Percentiles rank a stretch among this genome's conserved stretches.
phyloP scores from a whole-genome alignment of 2,329 filamentous ascomycete genomes.

The Fusarium gaditjirri region DNA sequence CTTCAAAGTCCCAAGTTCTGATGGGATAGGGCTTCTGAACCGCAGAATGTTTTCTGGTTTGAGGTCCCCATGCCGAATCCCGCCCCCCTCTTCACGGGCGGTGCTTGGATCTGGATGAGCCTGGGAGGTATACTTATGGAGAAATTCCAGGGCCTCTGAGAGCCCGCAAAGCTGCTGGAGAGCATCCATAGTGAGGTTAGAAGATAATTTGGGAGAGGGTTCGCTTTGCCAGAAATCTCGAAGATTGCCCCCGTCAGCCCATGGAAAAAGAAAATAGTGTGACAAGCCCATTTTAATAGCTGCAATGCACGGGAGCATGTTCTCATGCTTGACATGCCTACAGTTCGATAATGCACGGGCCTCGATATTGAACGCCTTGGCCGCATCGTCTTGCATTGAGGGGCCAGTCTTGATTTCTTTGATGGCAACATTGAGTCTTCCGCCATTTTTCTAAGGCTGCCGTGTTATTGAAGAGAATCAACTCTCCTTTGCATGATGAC shows the following conservation, averaged over 20 bases:
- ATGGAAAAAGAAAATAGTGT: slow-evolving; percentile 20
- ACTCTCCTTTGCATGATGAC: not conserved
- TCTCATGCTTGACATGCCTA: not conserved
- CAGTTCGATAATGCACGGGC: not conserved
- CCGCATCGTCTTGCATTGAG: not conserved
- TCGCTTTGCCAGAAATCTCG: slow-evolving; percentile 11
- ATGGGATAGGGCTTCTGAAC: not conserved
- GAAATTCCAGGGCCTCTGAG: not conserved
- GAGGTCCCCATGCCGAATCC: slow-evolving; percentile 3
- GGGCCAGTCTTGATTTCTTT: slow-evolving; percentile 4
- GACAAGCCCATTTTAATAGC: slow-evolving; percentile 4
- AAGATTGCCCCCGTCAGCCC: slow-evolving; percentile 14
- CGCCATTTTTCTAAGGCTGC: not conserved
- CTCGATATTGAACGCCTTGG: slow-evolving; percentile 3
- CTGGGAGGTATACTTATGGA: not conserved
- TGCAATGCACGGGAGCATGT: slow-evolving; percentile 7
- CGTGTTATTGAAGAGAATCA: not conserved
- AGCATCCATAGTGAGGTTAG: not conserved
- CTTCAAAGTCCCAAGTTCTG: not conserved
- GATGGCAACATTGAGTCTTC: not conserved
- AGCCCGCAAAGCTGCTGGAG: not conserved
- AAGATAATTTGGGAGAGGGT: not conserved
- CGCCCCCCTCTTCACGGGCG: not conserved
- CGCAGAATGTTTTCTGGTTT: slow-evolving; percentile 12
- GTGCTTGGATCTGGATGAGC: not conserved